phyloP scores from a whole-genome alignment of 1,284 basidiomycete genomes.

The Ganoderma boninense region DNA sequence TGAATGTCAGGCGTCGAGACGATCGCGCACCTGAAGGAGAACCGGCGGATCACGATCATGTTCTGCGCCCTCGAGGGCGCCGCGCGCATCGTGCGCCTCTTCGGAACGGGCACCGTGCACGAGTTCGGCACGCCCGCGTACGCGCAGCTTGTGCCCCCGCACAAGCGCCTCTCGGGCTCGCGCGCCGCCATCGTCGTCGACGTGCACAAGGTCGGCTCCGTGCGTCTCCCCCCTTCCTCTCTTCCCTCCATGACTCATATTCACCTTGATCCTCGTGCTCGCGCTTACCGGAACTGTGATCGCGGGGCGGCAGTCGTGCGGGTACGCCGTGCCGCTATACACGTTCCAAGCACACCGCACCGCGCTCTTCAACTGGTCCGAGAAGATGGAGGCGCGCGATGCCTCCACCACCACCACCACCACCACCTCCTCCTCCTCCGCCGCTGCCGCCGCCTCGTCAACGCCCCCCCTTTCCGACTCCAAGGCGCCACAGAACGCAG shows the following conservation, averaged over 20 bases:
- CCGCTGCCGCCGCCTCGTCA: conserved; percentile 8
- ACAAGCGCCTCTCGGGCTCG: conserved; percentile 57
- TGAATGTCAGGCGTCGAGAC: conserved; percentile 55
- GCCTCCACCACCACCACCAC: not conserved
- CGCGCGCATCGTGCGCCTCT: conserved; percentile 58
- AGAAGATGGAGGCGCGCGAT: conserved; percentile 43
- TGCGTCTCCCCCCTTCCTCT: conserved; percentile 39
- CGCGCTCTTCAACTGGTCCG: conserved; percentile 44
- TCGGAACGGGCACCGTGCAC: conserved; percentile 55
- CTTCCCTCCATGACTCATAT: too few relatives aligned
- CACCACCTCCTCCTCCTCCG: too few relatives aligned
- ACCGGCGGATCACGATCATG: conserved; percentile 62
- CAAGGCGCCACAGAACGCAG: conserved; percentile 36
- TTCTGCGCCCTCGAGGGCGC: conserved; percentile 63
- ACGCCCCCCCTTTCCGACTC: too few relatives aligned
- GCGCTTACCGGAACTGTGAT: too few relatives aligned
- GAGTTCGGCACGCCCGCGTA: conserved; percentile 65
- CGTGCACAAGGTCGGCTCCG: conserved; percentile 60
- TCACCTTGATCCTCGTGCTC: not conserved
- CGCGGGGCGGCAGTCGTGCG: conserved; percentile 53
- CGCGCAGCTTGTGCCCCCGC: conserved; percentile 49
- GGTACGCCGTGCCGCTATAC: conserved; percentile 61
- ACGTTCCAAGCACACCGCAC: conserved; percentile 54
- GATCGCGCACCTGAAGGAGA: conserved; percentile 63
- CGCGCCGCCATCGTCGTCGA: conserved; percentile 60